These are phyloP conservation scores for Dinochytrium kinnereticum DNA, from an alignment of 371 early-diverging fungal genomes.

Conservation along the genomic window DNA sequence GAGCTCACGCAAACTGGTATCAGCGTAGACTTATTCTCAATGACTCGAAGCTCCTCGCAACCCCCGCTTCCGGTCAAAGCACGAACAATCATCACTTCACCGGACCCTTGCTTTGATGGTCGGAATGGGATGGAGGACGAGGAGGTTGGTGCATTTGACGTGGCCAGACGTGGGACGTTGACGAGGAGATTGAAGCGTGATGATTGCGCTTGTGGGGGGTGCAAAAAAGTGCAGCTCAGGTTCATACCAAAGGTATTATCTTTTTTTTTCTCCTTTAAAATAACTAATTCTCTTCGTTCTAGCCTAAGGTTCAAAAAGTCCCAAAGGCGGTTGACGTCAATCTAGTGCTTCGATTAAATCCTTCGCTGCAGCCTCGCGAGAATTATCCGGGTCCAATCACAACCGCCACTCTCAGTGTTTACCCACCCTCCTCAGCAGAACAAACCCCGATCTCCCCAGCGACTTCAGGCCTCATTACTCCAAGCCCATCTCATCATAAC, in stretches of 20 bases:
- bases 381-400: not conserved
- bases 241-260: not conserved
- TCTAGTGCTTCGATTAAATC: too few species aligned
- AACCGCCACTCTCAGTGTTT: not conserved
- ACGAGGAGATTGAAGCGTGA: not conserved
- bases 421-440: not conserved
- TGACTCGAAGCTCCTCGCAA: too few species aligned
- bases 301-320: too few species aligned
- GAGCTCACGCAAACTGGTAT: not conserved
- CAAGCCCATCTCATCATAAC: not conserved
- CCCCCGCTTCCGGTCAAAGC: too few species aligned
- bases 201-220: not conserved
- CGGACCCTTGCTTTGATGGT: not conserved
- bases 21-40: too few species aligned
- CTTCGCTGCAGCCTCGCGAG: too few species aligned
- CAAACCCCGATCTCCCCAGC: not conserved
- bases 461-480: not conserved
- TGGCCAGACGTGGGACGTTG: not conserved
- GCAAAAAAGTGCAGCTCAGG: not conserved
- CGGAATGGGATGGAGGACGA: not conserved
- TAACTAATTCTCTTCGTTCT: not conserved
- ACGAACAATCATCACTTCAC: not conserved
- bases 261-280: not conserved
- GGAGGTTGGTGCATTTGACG: not conserved
- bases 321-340: too few species aligned